A percentile compares a stretch with the other conserved stretches of the same genome.
phyloP scores from a whole-genome alignment of 805 yeast genomes.

The Peterozyma toletana region DNA sequence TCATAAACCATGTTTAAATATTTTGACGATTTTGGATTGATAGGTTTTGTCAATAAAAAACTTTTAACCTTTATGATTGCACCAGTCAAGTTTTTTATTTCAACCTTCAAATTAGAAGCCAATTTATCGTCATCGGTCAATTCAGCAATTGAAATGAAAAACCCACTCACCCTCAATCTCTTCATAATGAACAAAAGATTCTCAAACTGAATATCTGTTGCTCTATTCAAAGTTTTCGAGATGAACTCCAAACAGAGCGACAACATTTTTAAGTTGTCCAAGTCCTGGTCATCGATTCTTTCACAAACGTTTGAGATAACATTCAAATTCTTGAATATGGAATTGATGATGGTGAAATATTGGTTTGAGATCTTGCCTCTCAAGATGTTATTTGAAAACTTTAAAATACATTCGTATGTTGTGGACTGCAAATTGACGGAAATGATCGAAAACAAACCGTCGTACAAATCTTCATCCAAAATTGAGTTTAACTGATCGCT shows the following conservation, averaged over 20 bases:
- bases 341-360: constrained; percentile 8
- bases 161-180: constrained; percentile 38
- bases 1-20: constrained; percentile 34
- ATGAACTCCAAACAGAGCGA: background rate
- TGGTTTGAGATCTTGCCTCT: constrained; percentile 15
- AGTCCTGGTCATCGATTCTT: constrained; percentile 2
- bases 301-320: constrained; percentile 6
- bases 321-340: constrained; percentile 4
- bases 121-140: constrained; percentile 4
- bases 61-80: constrained; percentile 20
- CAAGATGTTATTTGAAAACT: constrained; percentile 19
- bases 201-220: constrained; percentile 2
- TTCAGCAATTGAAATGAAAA: constrained; percentile 19
- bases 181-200: constrained; percentile 35
- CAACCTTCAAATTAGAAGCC: constrained; percentile 1
- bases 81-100: constrained; percentile 1
- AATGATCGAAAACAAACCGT: constrained; percentile 32
- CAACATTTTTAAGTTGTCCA: background rate
- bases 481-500: constrained; percentile 24
- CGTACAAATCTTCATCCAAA: constrained; percentile 33
- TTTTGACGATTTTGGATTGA: constrained; percentile 29
- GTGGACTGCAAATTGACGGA: constrained; percentile 33
- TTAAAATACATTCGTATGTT: constrained; percentile 37
- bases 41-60: constrained; percentile 24
- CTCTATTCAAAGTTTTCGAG: constrained; percentile 9